Evolutionary conservation across 768 basidiomycete species (phyloP).

Genomic region (Boletus pseudopeckii): DNA sequence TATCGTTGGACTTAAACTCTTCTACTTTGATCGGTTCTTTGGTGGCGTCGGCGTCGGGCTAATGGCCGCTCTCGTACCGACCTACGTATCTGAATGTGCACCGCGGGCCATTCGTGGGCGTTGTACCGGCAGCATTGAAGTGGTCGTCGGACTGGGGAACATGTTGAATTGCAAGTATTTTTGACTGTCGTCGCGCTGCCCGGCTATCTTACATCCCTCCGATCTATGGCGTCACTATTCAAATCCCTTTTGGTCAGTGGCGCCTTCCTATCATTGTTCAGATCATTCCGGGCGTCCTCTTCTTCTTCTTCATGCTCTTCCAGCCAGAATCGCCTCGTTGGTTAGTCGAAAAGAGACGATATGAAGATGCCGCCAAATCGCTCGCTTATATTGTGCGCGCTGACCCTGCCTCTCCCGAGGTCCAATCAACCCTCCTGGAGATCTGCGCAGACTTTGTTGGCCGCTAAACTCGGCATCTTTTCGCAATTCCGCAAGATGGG

Average conservation of each 20-base stretch:
- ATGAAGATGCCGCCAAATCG: slow-evolving; percentile 32
- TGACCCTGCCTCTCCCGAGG: slow-evolving; percentile 23
- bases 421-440: slow-evolving; percentile 32
- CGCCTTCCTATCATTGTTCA: slow-evolving; percentile 37
- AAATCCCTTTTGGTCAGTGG: slow-evolving; percentile 34
- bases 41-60: slow-evolving; percentile 47
- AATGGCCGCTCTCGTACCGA: slow-evolving; percentile 34
- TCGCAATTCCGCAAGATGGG: slow-evolving; percentile 35
- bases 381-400: slow-evolving; percentile 30
- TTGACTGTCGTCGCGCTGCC: background rate
- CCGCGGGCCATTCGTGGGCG: slow-evolving; percentile 38
- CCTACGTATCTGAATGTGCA: slow-evolving; percentile 37
- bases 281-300: slow-evolving; percentile 38
- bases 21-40: slow-evolving; percentile 42
- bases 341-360: slow-evolving; percentile 35
- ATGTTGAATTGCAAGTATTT: slow-evolving; percentile 34
- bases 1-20: slow-evolving; percentile 28
- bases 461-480: slow-evolving; percentile 21
- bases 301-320: slow-evolving; percentile 35
- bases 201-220: background rate
- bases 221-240: slow-evolving; percentile 25
- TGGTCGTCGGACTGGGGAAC: slow-evolving; percentile 33
- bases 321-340: slow-evolving; percentile 43
- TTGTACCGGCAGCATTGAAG: slow-evolving; percentile 33
- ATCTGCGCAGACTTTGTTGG: slow-evolving; percentile 36